Base-by-base conservation (phyloP, 352 stramenopile species). In the Phytophthora litchii region DNA sequence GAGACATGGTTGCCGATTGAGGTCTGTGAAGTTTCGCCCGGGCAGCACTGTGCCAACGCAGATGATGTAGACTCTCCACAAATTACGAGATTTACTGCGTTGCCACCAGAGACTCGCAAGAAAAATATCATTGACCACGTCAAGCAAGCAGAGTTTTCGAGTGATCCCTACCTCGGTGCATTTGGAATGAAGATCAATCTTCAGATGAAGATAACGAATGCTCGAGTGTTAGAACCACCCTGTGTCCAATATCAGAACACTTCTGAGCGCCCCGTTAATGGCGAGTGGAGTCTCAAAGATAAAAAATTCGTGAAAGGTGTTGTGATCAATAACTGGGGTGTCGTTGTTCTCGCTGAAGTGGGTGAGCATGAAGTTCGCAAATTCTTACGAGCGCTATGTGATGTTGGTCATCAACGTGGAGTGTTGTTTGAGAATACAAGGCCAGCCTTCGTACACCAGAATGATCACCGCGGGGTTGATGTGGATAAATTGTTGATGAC, bases 1-100 rank as follows among this genome's bases (percentile, higher is more conserved):
- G 38, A 63, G 45, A 75, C 59, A 5, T 94, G 76, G 67, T 45
- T 92, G 13, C 85, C 85, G 14, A 83, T 94, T 29, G 85, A 94
- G 49, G 36, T 91, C 3, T 94, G 85, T 38, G 54, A 77, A n/a
- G 73, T 89, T 2, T 67, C 76, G 1, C 69, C 73, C 0, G 75
- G 78, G 7, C 83, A 94, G 55, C 69, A 72, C 14, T 85, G 78
- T 25, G 43, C 69, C 0, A 76, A 78, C 34, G 76, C 88, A 21
- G 86, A 86, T 27, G 79, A 91, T 6, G 47, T 74, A n/a, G 77
- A 91, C 44, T 89, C 79, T 13, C 70, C 81, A 13, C 75, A 88
- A 45, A 89, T 94, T 34, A 91, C 90, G 49, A 36, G 42, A 6
- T 62, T 80, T 23, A 87, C 77, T 4, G 70, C 60, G n/a, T 57